Evolutionary conservation across 352 stramenopile genomes (phyloP), one percentile per base, ranked within the genome.

Genomic region (Globisporangium irregulare): DNA sequence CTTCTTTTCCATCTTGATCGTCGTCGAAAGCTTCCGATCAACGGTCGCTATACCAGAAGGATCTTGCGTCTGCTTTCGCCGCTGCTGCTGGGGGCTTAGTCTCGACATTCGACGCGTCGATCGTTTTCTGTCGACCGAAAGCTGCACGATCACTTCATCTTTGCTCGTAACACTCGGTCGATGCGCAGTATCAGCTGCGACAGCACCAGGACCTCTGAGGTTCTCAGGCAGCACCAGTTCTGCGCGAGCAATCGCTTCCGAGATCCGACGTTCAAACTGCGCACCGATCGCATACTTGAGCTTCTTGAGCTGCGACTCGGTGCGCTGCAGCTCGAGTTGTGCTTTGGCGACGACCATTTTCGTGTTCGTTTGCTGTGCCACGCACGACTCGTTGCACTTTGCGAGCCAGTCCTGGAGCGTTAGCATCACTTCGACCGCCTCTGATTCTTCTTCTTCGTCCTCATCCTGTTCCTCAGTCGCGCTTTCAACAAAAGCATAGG

Each of bases 221-320:
- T 38, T 59, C 25, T 62, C 22, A 24, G 25, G 57, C 12, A 38
- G 9, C 14, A 14, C 43, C 34, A 55, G 67, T 1, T 79, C 70
- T 6, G 79, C 74, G 15, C 77, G 59, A 25, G 60, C 70, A 25
- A 88, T 70, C 2, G 76, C 78, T 63, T 89, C 82, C 0, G 77
- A 77, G 7, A 89, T 60, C 3, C 81, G 81, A 1, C 74, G 74
- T 10, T 91, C 76, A 58, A 88, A 91, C 59, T 91, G 77, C 9
- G 77, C 73, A 8, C 72, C 74, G n/a, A 91, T 89, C 20, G 79
- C 81, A 3, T 71, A 66, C 27, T 82, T 77, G 32, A 90, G 64
- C 59, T 88, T 88, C 68, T 80, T 80, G 7, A 91, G 72, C 62
- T 91, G 81, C 18, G 57, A 73, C 62, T 91, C 81, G 0, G 83